A percentile compares a stretch with the other conserved stretches of the same genome.
These are phyloP conservation scores for Pseudogymnoascus sp. DNA, from an alignment of 2,329 filamentous ascomycete species.

Conservation along the genomic window DNA sequence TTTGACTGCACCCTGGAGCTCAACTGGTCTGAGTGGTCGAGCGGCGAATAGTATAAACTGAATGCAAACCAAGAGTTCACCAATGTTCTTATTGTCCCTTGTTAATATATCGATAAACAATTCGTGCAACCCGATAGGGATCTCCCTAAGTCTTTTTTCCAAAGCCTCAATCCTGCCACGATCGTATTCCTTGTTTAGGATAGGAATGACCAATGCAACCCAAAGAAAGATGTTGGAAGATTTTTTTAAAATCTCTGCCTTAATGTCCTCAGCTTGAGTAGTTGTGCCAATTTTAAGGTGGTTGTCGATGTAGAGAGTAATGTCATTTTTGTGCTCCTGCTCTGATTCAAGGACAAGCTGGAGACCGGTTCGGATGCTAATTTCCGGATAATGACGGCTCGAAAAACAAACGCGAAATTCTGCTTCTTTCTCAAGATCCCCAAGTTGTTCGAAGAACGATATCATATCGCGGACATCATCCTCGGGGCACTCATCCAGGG, in stretches of 20 bases:
- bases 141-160: slow-evolving; percentile 28
- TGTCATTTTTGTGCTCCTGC: slow-evolving; percentile 23
- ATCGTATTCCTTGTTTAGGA: slow-evolving; percentile 34
- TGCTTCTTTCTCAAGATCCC: slow-evolving; percentile 9
- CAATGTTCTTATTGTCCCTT: slow-evolving; percentile 36
- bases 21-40: slow-evolving; percentile 33
- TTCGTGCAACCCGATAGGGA: slow-evolving; percentile 34
- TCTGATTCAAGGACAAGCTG: slow-evolving; percentile 22
- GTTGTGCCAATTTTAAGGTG: slow-evolving; percentile 18
- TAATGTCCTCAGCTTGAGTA: slow-evolving; percentile 18
- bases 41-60: slow-evolving; percentile 46
- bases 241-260: slow-evolving; percentile 17
- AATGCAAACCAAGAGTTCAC: slow-evolving; percentile 38
- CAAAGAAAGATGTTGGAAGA: slow-evolving; percentile 23
- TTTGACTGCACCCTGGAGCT: slow-evolving; percentile 40
- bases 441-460: slow-evolving; percentile 22
- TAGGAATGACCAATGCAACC: slow-evolving; percentile 25
- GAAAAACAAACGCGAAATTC: slow-evolving; percentile 20
- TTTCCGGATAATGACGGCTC: slow-evolving; percentile 25
- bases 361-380: slow-evolving; percentile 18
- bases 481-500: slow-evolving; percentile 38
- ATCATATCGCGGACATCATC: slow-evolving; percentile 27
- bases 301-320: slow-evolving; percentile 21
- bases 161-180: slow-evolving; percentile 23
- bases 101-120: slow-evolving; percentile 46